These are phyloP conservation scores for Acacia melanoxylon DNA, from an alignment of 306 rosid species.

Conservation along the genomic window DNA sequence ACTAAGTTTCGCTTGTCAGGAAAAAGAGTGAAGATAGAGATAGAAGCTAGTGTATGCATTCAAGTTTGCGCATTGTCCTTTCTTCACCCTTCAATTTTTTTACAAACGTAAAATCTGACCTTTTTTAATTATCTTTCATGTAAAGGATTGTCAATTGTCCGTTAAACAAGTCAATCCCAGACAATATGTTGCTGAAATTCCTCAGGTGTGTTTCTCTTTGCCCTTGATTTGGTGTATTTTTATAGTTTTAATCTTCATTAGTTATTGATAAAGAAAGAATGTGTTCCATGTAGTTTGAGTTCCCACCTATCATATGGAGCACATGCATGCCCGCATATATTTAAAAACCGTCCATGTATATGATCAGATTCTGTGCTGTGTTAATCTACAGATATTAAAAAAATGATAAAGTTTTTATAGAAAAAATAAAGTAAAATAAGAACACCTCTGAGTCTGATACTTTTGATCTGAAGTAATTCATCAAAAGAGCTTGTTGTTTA, in stretches of 20 bases:
- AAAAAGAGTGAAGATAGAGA: neutral
- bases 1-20: neutral
- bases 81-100: neutral
- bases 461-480: neutral
- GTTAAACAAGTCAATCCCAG: slow-evolving; percentile 90
- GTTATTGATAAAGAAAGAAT: neutral
- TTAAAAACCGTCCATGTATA: neutral
- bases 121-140: neutral
- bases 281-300: neutral
- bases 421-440: neutral
- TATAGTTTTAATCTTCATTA: neutral
- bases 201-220: slow-evolving; percentile 52
- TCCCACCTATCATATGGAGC: neutral
- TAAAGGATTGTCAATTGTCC: slow-evolving; percentile 79
- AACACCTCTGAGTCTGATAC: neutral
- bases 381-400: neutral
- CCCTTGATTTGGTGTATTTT: neutral
- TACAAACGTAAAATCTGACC: neutral
- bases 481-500: neutral
- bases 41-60: neutral
- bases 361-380: neutral
- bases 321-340: neutral
- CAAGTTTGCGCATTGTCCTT: neutral
- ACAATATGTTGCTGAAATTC: slow-evolving; percentile 83
- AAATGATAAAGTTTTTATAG: neutral